phyloP scores from a whole-genome alignment of 495 filamentous ascomycete species.

The Xylaria palmicola region DNA sequence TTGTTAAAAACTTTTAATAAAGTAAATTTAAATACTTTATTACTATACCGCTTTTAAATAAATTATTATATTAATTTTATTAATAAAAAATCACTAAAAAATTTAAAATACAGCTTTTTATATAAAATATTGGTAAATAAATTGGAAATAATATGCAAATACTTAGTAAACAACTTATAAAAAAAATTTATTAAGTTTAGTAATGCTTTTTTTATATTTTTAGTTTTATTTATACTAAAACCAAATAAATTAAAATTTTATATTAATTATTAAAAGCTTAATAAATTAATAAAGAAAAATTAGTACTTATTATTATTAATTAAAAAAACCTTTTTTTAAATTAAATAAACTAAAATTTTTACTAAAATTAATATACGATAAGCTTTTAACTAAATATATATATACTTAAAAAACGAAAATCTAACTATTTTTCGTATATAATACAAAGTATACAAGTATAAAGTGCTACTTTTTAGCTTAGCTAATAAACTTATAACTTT shows the following conservation, averaged over 20 bases:
- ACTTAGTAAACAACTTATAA: background rate
- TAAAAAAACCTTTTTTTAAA: background rate
- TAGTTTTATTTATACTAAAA: background rate
- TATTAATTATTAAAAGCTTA: background rate
- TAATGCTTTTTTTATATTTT: background rate
- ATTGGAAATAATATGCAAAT: background rate
- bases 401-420: background rate
- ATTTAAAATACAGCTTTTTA: background rate
- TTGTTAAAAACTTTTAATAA: background rate
- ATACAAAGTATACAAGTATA: background rate
- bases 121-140: slow-evolving; percentile 1
- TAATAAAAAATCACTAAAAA: background rate
- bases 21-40: background rate
- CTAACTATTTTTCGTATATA: background rate
- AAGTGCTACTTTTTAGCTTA: background rate
- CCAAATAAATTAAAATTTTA: background rate
- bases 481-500: background rate
- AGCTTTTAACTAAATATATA: background rate
- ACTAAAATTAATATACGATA: background rate
- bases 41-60: background rate
- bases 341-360: background rate
- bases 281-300: background rate
- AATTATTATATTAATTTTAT: background rate
- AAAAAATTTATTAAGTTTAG: background rate
- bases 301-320: background rate